Conservation (phyloP, 2,329 filamentous ascomycete species). For the Aspergillus transmontanensis region DNA sequence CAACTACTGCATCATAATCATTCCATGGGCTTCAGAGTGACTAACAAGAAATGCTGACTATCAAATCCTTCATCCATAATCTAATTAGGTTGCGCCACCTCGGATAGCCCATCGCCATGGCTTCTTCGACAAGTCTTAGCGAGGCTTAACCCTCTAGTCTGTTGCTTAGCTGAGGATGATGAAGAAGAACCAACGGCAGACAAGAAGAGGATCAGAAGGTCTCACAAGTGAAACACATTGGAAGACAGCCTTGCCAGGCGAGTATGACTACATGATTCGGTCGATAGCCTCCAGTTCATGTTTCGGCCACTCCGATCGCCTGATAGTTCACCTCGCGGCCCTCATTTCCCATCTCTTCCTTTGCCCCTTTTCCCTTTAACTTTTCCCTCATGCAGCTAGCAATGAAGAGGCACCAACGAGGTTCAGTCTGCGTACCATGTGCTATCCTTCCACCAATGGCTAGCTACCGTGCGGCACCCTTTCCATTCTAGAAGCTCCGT, state of each 20-base stretch:
- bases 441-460: not conserved
- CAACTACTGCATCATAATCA: not conserved
- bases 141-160: conserved; percentile 2
- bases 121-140: conserved; percentile 6
- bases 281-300: not conserved
- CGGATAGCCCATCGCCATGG: conserved; percentile 1
- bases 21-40: not conserved
- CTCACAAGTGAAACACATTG: not conserved
- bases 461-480: not conserved
- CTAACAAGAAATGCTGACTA: not conserved
- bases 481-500: not conserved
- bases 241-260: not conserved
- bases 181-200: not conserved
- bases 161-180: not conserved
- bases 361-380: not conserved
- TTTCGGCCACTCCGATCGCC: not conserved
- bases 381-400: not conserved
- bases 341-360: not conserved
- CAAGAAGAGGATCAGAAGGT: not conserved
- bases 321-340: not conserved
- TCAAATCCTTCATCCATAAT: not conserved
- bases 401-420: not conserved
- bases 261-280: not conserved
- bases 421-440: not conserved
- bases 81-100: conserved; percentile 2